phyloP scores from a whole-genome alignment of 208 protist species.

The Tritrichomonas musculus region DNA sequence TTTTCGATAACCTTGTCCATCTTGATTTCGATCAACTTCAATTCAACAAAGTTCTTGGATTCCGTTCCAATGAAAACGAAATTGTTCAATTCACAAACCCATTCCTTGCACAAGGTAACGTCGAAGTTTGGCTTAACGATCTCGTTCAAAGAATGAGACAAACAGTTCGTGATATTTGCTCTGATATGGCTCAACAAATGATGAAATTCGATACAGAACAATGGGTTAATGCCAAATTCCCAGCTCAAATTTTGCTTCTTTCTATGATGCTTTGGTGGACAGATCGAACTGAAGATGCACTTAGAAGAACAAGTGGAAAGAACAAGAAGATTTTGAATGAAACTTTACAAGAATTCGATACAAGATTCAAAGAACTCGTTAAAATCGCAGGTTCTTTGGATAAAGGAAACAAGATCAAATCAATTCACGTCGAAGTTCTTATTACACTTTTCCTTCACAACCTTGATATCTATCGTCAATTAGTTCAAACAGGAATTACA shows the following conservation, averaged over 20 bases:
- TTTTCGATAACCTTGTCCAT: slow-evolving; percentile 40
- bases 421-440: background rate
- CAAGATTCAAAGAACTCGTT: slow-evolving; percentile 1
- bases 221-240: background rate
- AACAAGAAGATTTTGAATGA: slow-evolving; percentile 22
- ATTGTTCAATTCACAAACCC: slow-evolving; percentile 50
- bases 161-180: background rate
- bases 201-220: background rate
- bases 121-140: slow-evolving; percentile 64
- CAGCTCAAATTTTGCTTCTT: slow-evolving; percentile 37
- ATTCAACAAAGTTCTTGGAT: slow-evolving; percentile 42
- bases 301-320: background rate
- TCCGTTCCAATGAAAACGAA: slow-evolving; percentile 50
- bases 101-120: slow-evolving; percentile 56
- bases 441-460: slow-evolving; percentile 1
- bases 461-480: background rate
- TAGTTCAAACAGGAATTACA: background rate
- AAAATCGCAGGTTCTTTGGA: background rate
- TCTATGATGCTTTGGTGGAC: slow-evolving; percentile 36
- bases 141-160: slow-evolving; percentile 55
- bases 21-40: slow-evolving; percentile 39
- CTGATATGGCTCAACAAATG: background rate
- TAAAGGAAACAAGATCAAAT: slow-evolving; percentile 9
- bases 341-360: slow-evolving; percentile 22
- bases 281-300: background rate